A percentile compares a stretch with the other conserved stretches of the same genome.
Conservation (phyloP, 805 yeast species). For the Metschnikowia koreensis region DNA sequence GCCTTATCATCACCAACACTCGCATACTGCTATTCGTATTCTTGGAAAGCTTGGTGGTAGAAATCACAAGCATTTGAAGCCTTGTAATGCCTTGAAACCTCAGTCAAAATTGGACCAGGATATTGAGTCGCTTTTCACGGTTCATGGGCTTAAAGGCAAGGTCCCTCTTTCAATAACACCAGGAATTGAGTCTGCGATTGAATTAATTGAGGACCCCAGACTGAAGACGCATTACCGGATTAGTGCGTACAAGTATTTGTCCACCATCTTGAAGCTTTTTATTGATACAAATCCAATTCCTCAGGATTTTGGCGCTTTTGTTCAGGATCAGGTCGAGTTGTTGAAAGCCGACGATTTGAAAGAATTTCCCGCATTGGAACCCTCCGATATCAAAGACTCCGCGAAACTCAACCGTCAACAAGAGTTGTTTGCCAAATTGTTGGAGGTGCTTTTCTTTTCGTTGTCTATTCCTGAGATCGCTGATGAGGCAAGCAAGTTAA, state of each 20-base stretch:
- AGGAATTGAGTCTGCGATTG: slow-evolving; percentile 76
- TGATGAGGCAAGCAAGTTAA: slow-evolving; percentile 61
- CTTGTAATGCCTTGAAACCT: slow-evolving; percentile 64
- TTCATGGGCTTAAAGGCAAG: slow-evolving; percentile 60
- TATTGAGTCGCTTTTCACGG: slow-evolving; percentile 61
- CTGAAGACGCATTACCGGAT: slow-evolving; percentile 64
- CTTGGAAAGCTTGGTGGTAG: slow-evolving; percentile 96
- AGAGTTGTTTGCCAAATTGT: slow-evolving; percentile 57
- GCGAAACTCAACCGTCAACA: slow-evolving; percentile 59
- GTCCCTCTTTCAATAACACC: slow-evolving; percentile 80
- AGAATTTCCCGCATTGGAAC: slow-evolving; percentile 34
- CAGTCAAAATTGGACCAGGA: slow-evolving; percentile 63
- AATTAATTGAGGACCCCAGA: slow-evolving; percentile 66
- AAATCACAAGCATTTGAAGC: slow-evolving; percentile 78
- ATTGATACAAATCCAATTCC: slow-evolving; percentile 56
- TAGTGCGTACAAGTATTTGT: slow-evolving; percentile 74
- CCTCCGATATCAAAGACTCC: slow-evolving; percentile 46
- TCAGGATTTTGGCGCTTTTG: slow-evolving; percentile 36
- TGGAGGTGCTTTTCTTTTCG: slow-evolving; percentile 73
- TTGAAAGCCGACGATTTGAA: slow-evolving; percentile 41
- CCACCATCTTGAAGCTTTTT: slow-evolving; percentile 63
- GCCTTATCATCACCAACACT: slow-evolving; percentile 92
- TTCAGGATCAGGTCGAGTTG: slow-evolving; percentile 50
- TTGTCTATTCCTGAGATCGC: slow-evolving; percentile 70
- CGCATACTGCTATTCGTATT: slow-evolving; percentile 90